Evolutionary conservation across 1,139 yeast genomes (phyloP).

Genomic region (Zhuliangozyma parablackwelliae): DNA sequence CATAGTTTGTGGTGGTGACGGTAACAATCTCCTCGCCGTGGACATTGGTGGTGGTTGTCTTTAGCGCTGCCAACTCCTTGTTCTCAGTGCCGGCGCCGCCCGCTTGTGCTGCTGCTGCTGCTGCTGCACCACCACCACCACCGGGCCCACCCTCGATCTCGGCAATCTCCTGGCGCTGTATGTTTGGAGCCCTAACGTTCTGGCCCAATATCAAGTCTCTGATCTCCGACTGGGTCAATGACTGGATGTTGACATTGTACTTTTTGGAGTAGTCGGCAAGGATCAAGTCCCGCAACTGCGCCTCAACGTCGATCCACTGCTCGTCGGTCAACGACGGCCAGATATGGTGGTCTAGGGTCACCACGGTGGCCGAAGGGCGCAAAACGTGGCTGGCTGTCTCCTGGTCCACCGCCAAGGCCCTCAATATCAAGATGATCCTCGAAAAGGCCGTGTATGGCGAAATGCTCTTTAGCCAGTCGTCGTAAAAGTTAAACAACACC

Average conservation of each 20-base stretch:
- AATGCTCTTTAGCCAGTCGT: conserved; percentile 83
- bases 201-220: conserved; percentile 93
- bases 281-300: conserved; percentile 82
- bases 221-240: conserved; percentile 89
- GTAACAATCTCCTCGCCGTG: conserved; percentile 96
- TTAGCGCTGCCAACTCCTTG: conserved; percentile 66
- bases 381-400: conserved; percentile 75
- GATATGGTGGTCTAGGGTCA: conserved; percentile 73
- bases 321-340: conserved; percentile 91
- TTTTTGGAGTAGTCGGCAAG: conserved; percentile 80
- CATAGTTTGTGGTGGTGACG: conserved; percentile 87
- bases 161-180: conserved; percentile 70
- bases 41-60: conserved; percentile 80
- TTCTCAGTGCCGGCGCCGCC: conserved; percentile 11
- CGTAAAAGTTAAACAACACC: conserved; percentile 87
- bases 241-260: conserved; percentile 78
- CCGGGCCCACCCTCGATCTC: conserved; percentile 54
- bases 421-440: conserved; percentile 69
- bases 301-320: conserved; percentile 90
- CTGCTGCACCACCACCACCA: not conserved
- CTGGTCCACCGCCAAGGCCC: conserved; percentile 75
- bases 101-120: conserved; percentile 19
- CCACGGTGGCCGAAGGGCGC: conserved; percentile 67
- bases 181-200: conserved; percentile 86
- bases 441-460: conserved; percentile 94